Evolutionary conservation across 1,284 basidiomycete species (phyloP), one percentile per base, ranked within the genome.

Genomic region (Fomitopsis pinicola): DNA sequence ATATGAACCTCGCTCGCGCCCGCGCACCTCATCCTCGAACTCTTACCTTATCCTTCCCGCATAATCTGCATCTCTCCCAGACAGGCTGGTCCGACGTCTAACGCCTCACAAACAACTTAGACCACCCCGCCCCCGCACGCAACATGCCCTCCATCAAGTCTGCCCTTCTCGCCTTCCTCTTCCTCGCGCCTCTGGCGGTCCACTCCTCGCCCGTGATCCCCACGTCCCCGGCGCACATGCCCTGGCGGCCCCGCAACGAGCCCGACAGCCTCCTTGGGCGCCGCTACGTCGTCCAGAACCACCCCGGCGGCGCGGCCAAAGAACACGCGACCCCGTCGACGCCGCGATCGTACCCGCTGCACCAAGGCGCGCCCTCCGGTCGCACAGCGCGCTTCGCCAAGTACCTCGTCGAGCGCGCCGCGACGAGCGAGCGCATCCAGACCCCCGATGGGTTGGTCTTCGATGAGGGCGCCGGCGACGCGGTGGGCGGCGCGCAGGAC

Each of bases 251-350:
- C 10, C 52, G 28, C 33, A 22, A 36, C 46, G 55, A 66, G 14
- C 66, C 68, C 5, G 63, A 57, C 10, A 61, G 57, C 17, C 60
- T 69, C 2, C 63, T 68, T 15, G 66, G 68, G 9, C 63, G 68
- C 14, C 68, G 46, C 35, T 69, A 68, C 57, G 45, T 60, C 17
- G 40, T 66, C 42, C 64, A 65, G 42, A 63, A 62, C 4, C 65
- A 59, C 35, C 12, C 22, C 7, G 17, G 42, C 26, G 6, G 28
- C 28, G 59, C 54, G 6, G 40, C 7, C 44, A 9, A 28, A 36
- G 45, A 26, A 17, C 36, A 26, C 46, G 15, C 38, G 2, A 12
- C 15, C n/a, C 50, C 36, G 44, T 42, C 54, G 7, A 19, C 36
- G 14, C 52, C 59, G 17, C 59, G 42, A 2, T 35, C 48, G 42